Evolutionary conservation across 495 filamentous ascomycete genomes (phyloP).

Genomic region (Friedmanniomyces endolithicus): DNA sequence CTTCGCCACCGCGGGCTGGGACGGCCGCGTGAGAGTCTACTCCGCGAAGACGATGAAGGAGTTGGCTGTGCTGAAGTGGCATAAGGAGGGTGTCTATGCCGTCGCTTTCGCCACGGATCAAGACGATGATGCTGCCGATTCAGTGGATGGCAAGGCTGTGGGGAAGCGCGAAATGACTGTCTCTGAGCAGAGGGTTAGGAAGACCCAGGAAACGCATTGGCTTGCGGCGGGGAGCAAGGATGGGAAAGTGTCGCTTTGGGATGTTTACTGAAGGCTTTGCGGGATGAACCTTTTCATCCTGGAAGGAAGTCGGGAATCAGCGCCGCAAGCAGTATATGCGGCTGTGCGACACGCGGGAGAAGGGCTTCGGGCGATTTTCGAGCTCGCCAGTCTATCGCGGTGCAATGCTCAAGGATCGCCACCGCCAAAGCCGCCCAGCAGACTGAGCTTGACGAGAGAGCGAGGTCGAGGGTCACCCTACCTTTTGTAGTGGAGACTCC

Average conservation of each 20-base stretch:
- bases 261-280: slow-evolving; percentile 54
- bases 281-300: background rate
- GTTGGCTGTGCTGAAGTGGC: slow-evolving; percentile 91
- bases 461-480: too few relatives aligned
- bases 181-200: slow-evolving; percentile 39
- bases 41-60: slow-evolving; percentile 70
- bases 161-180: slow-evolving; percentile 9
- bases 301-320: too few relatives aligned
- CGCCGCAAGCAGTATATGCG: too few relatives aligned
- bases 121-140: slow-evolving; percentile 4
- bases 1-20: slow-evolving; percentile 91
- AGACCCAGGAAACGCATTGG: slow-evolving; percentile 69
- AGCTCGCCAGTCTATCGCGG: too few relatives aligned
- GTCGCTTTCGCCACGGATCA: slow-evolving; percentile 56
- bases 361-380: too few relatives aligned
- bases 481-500: too few relatives aligned
- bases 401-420: too few relatives aligned
- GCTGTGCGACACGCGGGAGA: too few relatives aligned
- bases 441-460: too few relatives aligned
- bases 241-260: slow-evolving; percentile 92
- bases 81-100: slow-evolving; percentile 79
- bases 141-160: background rate
- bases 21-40: slow-evolving; percentile 68
- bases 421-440: too few relatives aligned
- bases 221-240: slow-evolving; percentile 85